These are phyloP conservation scores for Tubosaeta sp. DNA, from an alignment of 768 basidiomycete species.

Conservation along the genomic window DNA sequence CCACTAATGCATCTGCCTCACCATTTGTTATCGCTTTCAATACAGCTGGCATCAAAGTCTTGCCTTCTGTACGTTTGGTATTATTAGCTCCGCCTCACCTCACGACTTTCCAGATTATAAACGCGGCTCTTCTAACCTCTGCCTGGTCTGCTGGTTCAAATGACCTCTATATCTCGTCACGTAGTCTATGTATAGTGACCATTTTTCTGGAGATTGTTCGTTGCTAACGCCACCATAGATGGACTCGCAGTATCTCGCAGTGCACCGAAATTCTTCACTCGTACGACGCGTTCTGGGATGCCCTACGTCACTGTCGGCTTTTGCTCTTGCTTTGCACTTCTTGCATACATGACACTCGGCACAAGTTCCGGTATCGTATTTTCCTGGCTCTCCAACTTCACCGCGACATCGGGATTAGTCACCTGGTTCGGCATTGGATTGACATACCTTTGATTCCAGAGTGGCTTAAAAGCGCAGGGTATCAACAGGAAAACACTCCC, in stretches of 20 bases:
- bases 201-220: background rate
- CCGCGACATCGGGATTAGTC: conserved; percentile 38
- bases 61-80: conserved; percentile 40
- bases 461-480: conserved; percentile 48
- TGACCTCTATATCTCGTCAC: conserved; percentile 37
- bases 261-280: conserved; percentile 49
- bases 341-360: conserved; percentile 39
- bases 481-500: conserved; percentile 45
- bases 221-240: conserved; percentile 32
- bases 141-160: conserved; percentile 43
- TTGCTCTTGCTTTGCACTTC: conserved; percentile 30
- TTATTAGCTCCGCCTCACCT: background rate
- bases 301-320: conserved; percentile 39
- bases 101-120: conserved; percentile 22
- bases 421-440: conserved; percentile 43
- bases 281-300: conserved; percentile 37
- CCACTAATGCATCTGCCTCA: conserved; percentile 40
- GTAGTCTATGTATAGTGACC: conserved; percentile 32
- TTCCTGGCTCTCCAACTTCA: conserved; percentile 37
- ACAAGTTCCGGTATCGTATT: conserved; percentile 38
- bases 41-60: conserved; percentile 54
- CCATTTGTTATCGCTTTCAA: conserved; percentile 57
- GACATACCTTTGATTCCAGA: conserved; percentile 44
- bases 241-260: conserved; percentile 51
- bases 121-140: conserved; percentile 40